Evolutionary conservation across 2,329 filamentous ascomycete genomes (phyloP), one percentile per base, ranked within the genome.

Genomic region (Neopestalotiopsis clavispora): DNA sequence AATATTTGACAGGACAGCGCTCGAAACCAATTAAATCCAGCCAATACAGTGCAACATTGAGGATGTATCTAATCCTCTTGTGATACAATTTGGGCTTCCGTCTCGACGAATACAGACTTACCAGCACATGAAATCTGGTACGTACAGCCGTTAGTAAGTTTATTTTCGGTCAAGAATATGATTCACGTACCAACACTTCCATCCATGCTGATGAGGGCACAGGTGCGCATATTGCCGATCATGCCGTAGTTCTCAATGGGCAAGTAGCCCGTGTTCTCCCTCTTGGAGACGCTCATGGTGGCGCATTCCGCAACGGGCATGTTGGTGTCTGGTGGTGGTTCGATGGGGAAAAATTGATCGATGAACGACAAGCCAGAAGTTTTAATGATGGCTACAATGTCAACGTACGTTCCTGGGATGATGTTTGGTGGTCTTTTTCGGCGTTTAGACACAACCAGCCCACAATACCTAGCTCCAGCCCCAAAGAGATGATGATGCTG

Each of bases 151-250:
- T 65, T 14, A 65, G 62, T 38, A 49, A 13, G 20, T 34, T 34
- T 12, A 12, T 9, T 10, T 6, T 23, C 13, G 32, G 20, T 20
- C 32, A 34, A 52, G 38, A 56, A 59, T 40, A n/a, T 23, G 40
- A 4, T 17, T 40, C n/a, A 38, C 72, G 56, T 72, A 77, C 76
- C 75, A 68, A 94, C 80, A 72, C 91, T 91, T 30, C 92, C 92
- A 75, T 92, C 89, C 76, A 92, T 92, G 72, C 90, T 91, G 28
- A 93, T 86, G n/a, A 94, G 82, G 14, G 92, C 91, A 81, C 91
- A 93, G 1, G 92, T 94, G 74, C 90, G 87, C 91, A 94, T 93
- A 75, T 94, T 94, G 30, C 92, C 92, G 74, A 94, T 93, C 79
- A 94, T 86, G 67, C 92, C 92, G 84, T 94, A 94, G 79, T 94